Conservation (phyloP, 1,284 basidiomycete species). For the Leucoagaricus sp. region DNA sequence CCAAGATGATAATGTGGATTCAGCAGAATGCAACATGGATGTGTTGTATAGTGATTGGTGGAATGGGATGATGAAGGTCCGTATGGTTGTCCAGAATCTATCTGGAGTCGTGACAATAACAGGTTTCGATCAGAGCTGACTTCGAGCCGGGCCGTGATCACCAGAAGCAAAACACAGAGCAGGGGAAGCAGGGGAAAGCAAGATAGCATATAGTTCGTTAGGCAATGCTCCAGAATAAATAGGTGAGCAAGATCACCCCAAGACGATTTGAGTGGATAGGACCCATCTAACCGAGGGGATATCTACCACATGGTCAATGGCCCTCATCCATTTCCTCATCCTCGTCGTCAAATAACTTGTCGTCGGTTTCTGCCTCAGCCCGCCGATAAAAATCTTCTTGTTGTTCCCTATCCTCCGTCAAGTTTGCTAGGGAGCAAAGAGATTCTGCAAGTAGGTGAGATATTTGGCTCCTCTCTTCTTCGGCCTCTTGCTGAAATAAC, state of each 20-base stretch:
- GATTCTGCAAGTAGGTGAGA: constrained; percentile 51
- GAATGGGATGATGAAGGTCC: not conserved
- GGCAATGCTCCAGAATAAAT: not conserved
- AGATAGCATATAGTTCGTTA: not conserved
- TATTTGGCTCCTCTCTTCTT: constrained; percentile 33
- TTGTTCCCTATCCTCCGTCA: constrained; percentile 47
- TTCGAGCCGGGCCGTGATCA: not conserved
- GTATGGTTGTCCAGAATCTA: not conserved
- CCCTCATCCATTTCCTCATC: constrained; percentile 11
- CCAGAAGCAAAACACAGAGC: not conserved
- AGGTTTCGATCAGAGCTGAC: not conserved
- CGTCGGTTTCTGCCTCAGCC: constrained; percentile 11
- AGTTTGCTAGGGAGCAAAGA: constrained; percentile 55
- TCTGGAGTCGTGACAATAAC: not conserved
- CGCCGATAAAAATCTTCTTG: constrained; percentile 38
- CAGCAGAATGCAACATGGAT: not conserved
- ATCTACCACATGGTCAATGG: not conserved
- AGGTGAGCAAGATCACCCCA: not conserved
- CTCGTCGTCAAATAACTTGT: not conserved
- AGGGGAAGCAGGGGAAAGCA: not conserved
- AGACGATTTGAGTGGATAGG: too few relatives aligned
- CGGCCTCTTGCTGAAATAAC: constrained; percentile 3
- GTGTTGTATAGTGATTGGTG: too few relatives aligned
- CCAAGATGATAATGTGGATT: not conserved
- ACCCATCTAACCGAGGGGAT: not conserved